phyloP scores from a whole-genome alignment of 768 basidiomycete genomes.

The Podaxis sp. region DNA sequence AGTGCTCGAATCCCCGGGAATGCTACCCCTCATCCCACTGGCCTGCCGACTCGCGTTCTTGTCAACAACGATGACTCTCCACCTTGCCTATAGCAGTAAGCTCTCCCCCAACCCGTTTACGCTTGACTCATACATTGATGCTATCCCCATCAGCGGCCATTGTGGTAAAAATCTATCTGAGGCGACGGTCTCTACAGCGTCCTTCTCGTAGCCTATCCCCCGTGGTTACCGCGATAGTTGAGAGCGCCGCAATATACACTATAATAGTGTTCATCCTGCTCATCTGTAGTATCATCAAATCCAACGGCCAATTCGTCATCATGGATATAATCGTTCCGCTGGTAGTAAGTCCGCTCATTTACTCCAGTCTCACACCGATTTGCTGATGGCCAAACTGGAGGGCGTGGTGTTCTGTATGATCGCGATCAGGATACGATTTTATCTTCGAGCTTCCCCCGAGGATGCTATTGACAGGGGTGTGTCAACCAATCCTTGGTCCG shows the following conservation, averaged over 20 bases:
- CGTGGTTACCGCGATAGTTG: background rate
- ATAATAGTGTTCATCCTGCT: background rate
- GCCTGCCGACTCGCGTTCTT: constrained; percentile 2
- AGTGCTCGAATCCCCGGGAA: background rate
- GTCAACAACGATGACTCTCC: background rate
- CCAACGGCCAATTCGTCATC: constrained; percentile 1
- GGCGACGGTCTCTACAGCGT: background rate
- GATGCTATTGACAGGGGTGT: background rate
- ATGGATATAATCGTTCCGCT: constrained; percentile 3
- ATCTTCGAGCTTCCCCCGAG: background rate
- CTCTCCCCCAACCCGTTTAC: background rate
- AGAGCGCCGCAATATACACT: constrained; percentile 6
- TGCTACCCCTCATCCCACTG: background rate
- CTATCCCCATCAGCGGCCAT: background rate
- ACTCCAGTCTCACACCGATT: background rate
- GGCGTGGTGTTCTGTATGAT: constrained; percentile 5
- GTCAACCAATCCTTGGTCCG: constrained; percentile 12
- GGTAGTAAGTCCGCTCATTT: background rate
- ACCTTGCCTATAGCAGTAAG: background rate
- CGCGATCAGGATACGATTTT: background rate
- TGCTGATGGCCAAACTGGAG: background rate
- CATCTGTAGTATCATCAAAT: background rate
- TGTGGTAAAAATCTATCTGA: background rate
- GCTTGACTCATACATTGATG: too few species aligned
- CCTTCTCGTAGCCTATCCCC: background rate